A percentile compares a stretch with the other conserved stretches of the same genome.
These are phyloP conservation scores for Lyophyllum semitale DNA, from an alignment of 768 basidiomycete species.

Conservation along the genomic window DNA sequence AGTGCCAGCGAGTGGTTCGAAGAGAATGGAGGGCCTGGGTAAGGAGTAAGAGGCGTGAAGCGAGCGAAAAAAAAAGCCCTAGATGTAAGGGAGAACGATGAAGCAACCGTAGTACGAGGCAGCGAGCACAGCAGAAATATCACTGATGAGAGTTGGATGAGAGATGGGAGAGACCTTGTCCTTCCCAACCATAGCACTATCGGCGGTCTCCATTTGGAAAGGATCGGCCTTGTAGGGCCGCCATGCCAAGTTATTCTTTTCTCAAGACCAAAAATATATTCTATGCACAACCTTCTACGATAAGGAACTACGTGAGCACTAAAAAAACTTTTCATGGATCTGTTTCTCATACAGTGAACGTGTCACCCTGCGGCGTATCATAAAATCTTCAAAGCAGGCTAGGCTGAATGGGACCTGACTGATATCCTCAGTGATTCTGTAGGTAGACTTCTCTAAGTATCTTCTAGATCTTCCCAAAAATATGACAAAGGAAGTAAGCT, in stretches of 20 bases:
- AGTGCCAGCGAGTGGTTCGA: background rate
- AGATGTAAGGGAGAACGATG: slow-evolving; percentile 4
- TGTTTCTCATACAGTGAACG: background rate
- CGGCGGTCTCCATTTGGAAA: slow-evolving; percentile 12
- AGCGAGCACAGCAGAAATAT: background rate
- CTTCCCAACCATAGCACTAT: slow-evolving; percentile 7
- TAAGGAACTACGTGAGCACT: no score
- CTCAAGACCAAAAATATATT: no score
- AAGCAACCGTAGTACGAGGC: background rate
- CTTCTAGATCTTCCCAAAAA: no score
- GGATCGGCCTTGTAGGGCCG: no score
- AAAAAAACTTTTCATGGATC: background rate
- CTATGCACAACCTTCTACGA: background rate
- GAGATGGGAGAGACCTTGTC: background rate
- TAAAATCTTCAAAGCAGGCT: background rate
- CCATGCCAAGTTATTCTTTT: no score
- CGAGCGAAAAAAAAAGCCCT: slow-evolving; percentile 6
- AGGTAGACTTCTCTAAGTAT: no score
- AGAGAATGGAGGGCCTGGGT: slow-evolving; percentile 27
- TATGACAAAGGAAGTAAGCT: no score
- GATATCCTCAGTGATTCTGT: no score
- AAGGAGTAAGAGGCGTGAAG: slow-evolving; percentile 11
- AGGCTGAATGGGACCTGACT: background rate
- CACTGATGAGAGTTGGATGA: slow-evolving; percentile 14
- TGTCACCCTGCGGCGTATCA: background rate